Conservation (phyloP, 2,329 filamentous ascomycete species). For the Trichophyton mentagrophytes region DNA sequence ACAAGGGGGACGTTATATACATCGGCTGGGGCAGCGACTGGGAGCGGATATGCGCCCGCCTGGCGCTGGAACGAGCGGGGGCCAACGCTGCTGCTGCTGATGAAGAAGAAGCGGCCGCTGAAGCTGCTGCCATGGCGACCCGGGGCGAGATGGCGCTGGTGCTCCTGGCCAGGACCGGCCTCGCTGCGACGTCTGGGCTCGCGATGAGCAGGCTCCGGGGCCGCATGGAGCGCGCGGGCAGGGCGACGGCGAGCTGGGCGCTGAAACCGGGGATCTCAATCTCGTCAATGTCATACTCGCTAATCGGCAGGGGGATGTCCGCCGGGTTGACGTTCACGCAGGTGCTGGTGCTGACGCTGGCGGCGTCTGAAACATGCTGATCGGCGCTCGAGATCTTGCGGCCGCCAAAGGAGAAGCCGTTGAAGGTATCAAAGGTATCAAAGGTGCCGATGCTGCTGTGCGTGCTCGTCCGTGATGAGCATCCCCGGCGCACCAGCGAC, state of each 20-base stretch:
- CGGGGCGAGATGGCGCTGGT: slow-evolving; percentile 16
- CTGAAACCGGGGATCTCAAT: slow-evolving; percentile 66
- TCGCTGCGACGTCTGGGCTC: slow-evolving; percentile 14
- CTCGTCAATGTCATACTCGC: slow-evolving; percentile 58
- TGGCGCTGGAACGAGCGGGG: slow-evolving; percentile 16
- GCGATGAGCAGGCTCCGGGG: slow-evolving; percentile 31
- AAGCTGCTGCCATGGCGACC: slow-evolving; percentile 5
- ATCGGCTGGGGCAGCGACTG: slow-evolving; percentile 8
- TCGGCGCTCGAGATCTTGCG: slow-evolving; percentile 4
- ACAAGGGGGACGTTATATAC: neutral
- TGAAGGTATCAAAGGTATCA: slow-evolving; percentile 11
- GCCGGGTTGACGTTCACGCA: slow-evolving; percentile 36
- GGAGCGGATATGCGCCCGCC: slow-evolving; percentile 8
- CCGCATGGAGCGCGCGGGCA: slow-evolving; percentile 19
- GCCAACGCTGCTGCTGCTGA: too few species aligned
- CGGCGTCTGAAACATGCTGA: slow-evolving; percentile 4
- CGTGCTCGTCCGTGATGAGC: slow-evolving; percentile 20
- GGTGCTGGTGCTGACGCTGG: slow-evolving; percentile 11
- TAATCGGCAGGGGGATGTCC: slow-evolving; percentile 55
- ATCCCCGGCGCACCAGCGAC: slow-evolving; percentile 25
- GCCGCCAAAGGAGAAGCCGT: neutral
- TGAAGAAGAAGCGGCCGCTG: too few species aligned
- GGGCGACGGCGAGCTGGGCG: slow-evolving; percentile 14
- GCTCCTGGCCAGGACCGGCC: neutral
- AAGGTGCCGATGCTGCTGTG: slow-evolving; percentile 27